Evolutionary conservation across 352 stramenopile genomes (phyloP), one percentile per base, ranked within the genome.

Genomic region (Pythium plurisporium): DNA sequence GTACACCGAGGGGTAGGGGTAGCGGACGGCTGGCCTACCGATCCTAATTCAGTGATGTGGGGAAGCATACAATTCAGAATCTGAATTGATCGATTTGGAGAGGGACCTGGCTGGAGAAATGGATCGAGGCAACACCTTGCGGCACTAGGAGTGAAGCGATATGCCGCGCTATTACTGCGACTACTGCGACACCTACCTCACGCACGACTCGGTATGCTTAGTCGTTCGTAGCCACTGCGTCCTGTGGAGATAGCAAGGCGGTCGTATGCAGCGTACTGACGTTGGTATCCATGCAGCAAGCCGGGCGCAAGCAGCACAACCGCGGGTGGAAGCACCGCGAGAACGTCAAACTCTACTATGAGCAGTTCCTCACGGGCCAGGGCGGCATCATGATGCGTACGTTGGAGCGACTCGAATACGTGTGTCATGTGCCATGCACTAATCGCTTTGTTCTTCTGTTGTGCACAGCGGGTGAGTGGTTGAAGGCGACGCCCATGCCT

Each of bases 151-250:
- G 14, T 12, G 3, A 20, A n/a, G n/a, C n/a, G 69, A 48, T 17
- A 96, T 97, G 88, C 89, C 88, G 66, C 86, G 90, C 61, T 97
- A 96, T 74, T 97, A 96, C 73, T 97, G 90, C 72, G 90, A 97
- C 72, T 97, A 97, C 72, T 97, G 91, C 69, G 89, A 96, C 65
- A 97, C 90, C 48, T 98, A 98, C 68, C 82, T 98, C 56, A 97
- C 91, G 61, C 91, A 98, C 67, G 90, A 97, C 73, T 97, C 90
- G 65, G 87, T 95, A 62, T 58, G 68, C 64, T 4, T 3, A 10
- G n/a, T n/a, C n/a, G n/a, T n/a, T n/a, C n/a, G n/a, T n/a, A n/a
- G n/a, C n/a, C n/a, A n/a, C n/a, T n/a, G n/a, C n/a, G n/a, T n/a
- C n/a, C n/a, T n/a, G 11, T 10, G 20, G 38, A 19, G 22, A 2